Evolutionary conservation across 2,329 filamentous ascomycete genomes (phyloP).

Genomic region (Colletotrichum truncatum): DNA sequence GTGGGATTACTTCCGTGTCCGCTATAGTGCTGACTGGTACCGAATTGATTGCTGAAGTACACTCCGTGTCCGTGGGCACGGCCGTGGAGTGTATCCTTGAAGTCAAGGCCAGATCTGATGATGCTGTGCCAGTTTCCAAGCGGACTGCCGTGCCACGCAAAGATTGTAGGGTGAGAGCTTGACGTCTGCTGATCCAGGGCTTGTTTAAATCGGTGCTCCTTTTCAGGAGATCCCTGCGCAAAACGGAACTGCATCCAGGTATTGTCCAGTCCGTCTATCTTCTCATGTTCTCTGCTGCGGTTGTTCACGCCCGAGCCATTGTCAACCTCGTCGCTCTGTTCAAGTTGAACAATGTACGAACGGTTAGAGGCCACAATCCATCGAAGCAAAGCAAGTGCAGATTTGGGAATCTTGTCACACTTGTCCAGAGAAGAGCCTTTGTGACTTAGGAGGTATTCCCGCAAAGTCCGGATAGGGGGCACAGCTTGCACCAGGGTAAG

Average conservation of each 20-base stretch:
- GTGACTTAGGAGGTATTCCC: conserved; percentile 51
- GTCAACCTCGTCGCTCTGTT: conserved; percentile 43
- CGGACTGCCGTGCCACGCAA: conserved; percentile 86
- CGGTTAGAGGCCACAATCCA: conserved; percentile 94
- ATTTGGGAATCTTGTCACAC: conserved; percentile 67
- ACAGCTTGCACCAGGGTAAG: conserved; percentile 64
- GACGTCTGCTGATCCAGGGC: conserved; percentile 61
- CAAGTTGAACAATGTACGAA: conserved; percentile 84
- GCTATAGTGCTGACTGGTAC: conserved; percentile 63
- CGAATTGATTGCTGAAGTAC: conserved; percentile 75
- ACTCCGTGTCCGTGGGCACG: conserved; percentile 82
- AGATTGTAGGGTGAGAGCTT: conserved; percentile 73
- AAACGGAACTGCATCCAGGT: conserved; percentile 85
- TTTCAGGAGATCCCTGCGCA: conserved; percentile 87
- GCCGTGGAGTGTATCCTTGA: conserved; percentile 68
- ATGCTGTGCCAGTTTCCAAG: conserved; percentile 90
- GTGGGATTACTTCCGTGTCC: neutral
- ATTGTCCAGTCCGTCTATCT: conserved; percentile 68
- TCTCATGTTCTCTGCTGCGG: conserved; percentile 48
- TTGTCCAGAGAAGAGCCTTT: conserved; percentile 51
- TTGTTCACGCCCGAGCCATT: neutral
- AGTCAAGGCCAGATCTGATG: conserved; percentile 83
- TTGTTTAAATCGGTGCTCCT: conserved; percentile 78
- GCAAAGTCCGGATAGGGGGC: conserved; percentile 69
- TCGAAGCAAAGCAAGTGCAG: conserved; percentile 74